Base-by-base conservation (phyloP, 805 yeast species). In the Starmerella powellii region DNA sequence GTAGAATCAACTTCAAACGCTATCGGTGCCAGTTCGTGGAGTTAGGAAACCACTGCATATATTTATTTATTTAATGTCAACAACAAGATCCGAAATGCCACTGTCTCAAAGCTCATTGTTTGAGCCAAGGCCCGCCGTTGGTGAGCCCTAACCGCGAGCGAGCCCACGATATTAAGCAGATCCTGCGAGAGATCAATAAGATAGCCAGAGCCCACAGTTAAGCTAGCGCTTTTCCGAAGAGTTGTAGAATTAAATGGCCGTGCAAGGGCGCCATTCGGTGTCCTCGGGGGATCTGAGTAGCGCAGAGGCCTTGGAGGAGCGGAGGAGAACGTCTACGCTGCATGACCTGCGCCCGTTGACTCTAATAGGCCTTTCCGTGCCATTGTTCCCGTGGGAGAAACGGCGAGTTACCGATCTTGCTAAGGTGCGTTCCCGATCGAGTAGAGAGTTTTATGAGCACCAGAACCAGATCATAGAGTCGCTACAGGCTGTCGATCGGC, bases 381-480 rank as follows among this genome's bases (percentile, higher is more conserved):
- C 66, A n/a, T 50, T 70, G 24, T 48, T 46, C 18, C 62, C 70
- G 41, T 74, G 80, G 79, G 42, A 38, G 15, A 32, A 19, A 33
- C 41, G 11, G 46, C 49, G 40, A 41, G 46, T 32, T 4, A 45
- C 53, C 15, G 27, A 52, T 4, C 23, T 43, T 13, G 48, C 41
- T 8, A 56, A 48, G 31, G 42, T 72, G 4, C 37, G 29, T 15
- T 31, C 42, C n/a, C 26, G 16, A 28, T 29, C 13, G 8, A 20
- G 34, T 1, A 60, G 65, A 21, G 42, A 56, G 16, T 80, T 62
- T 57, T 81, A 82, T 59, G 58, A 59, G 32, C 56, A 61, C 2
- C 88, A 80, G 59, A 81, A 81, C 56, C 72, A 66, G 32, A 56
- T 76, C 40, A 73, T 80, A 40, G 71, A 68, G 19, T 63, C 73